Percentiles rank a stretch among this genome's conserved stretches.
phyloP scores from a whole-genome alignment of 2,329 filamentous ascomycete genomes.

The Penicillium sclerotiorum region DNA sequence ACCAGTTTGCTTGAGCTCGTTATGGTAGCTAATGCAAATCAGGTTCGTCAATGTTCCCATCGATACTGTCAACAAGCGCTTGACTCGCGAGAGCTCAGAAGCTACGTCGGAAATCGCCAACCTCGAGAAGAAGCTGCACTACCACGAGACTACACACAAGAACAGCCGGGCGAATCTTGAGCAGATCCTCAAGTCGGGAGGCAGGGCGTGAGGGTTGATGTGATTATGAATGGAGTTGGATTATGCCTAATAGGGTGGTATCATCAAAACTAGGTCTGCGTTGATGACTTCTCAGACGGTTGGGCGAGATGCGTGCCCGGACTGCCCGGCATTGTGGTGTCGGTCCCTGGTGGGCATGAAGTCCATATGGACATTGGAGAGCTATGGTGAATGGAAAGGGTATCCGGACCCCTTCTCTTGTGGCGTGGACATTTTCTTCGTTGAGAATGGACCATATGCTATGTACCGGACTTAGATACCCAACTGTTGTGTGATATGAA shows the following conservation, averaged over 20 bases:
- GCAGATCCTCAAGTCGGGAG: conserved; percentile 71
- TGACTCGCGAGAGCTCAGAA: conserved; percentile 73
- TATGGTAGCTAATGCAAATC: background rate
- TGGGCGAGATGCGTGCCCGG: background rate
- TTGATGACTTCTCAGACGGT: background rate
- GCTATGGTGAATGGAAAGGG: background rate
- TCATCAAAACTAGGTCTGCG: background rate
- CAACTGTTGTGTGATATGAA: too few species aligned
- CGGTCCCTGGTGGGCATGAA: background rate
- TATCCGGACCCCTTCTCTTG: background rate
- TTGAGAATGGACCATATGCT: background rate
- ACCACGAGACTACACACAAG: conserved; percentile 91
- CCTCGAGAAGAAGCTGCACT: conserved; percentile 85
- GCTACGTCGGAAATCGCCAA: conserved; percentile 77
- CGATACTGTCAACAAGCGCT: conserved; percentile 71
- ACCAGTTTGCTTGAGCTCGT: conserved; percentile 1
- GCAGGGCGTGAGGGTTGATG: conserved; percentile 31
- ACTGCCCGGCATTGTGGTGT: background rate
- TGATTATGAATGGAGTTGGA: background rate
- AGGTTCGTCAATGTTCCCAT: conserved; percentile 88
- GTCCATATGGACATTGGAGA: background rate
- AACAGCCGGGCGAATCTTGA: conserved; percentile 92
- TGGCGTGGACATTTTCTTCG: background rate
- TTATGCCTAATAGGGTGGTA: background rate
- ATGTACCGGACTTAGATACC: background rate